Conservation (phyloP, 2,329 filamentous ascomycete species). For the Didymosphaeria variabile region DNA sequence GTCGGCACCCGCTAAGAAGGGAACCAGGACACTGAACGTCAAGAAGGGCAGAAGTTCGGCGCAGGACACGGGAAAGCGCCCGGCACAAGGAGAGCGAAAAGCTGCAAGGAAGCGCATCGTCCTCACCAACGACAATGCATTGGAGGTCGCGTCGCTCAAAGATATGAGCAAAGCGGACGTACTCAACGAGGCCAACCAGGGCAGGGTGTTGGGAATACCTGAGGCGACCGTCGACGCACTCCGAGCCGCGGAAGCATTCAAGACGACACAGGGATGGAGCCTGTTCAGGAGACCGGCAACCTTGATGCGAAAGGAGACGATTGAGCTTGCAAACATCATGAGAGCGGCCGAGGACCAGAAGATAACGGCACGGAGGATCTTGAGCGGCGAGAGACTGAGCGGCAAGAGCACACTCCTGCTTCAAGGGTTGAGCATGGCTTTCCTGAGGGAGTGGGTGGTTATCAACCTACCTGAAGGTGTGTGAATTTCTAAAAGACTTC, state of each 20-base stretch:
- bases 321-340: conserved; percentile 67
- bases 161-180: conserved; percentile 67
- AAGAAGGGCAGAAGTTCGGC: conserved; percentile 54
- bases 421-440: conserved; percentile 82
- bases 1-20: conserved; percentile 44
- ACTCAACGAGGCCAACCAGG: conserved; percentile 57
- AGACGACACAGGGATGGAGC: conserved; percentile 86
- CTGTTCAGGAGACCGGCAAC: conserved; percentile 84
- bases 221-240: conserved; percentile 78
- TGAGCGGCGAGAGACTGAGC: conserved; percentile 76
- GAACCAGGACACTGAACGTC: conserved; percentile 51
- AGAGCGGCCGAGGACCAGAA: conserved; percentile 60
- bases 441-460: conserved; percentile 87
- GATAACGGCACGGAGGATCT: conserved; percentile 68
- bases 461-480: conserved; percentile 89
- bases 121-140: conserved; percentile 91
- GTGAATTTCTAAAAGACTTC: conserved; percentile 27
- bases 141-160: conserved; percentile 75
- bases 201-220: conserved; percentile 74
- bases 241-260: conserved; percentile 87
- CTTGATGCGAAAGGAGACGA: conserved; percentile 80
- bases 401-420: conserved; percentile 90
- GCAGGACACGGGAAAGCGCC: conserved; percentile 60
- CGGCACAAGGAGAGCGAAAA: conserved; percentile 82
- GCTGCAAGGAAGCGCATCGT: conserved; percentile 87